Evolutionary conservation across 768 basidiomycete genomes (phyloP), one percentile per base, ranked within the genome.

Genomic region (Tylopilus sp.): DNA sequence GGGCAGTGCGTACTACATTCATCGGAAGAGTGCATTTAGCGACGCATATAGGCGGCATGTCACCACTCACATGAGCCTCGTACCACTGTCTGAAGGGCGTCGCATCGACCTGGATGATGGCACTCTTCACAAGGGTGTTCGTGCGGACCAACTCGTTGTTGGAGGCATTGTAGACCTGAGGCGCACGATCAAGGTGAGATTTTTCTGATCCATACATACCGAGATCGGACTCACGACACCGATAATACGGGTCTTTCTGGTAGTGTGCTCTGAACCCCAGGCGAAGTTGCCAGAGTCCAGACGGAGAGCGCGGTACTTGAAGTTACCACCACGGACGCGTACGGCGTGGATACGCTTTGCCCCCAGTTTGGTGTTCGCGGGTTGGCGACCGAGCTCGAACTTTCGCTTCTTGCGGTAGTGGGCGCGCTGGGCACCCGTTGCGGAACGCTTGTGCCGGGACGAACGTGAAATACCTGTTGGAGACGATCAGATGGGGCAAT

Each of bases 371-470:
- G 97, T 99, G 83, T 78, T 93, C 63, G 97, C 97, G 53, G 97
- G 80, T 73, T 98, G 97, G 71, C 97, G 93, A 71, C 96, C 97
- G 67, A 98, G 86, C 83, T 99, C 97, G 77, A 98, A 98, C 80
- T 98, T 98, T 87, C 97, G 87, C 92, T 98, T 99, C 85, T 99
- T 99, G 82, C 96, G 92, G 80, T 94, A 96, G 78, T 89, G 85
- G 65, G 93, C 85, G 66, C 89, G 87, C 76, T 93, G 89, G 55
- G 89, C 92, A 67, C 92, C 96, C 45, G 92, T 87, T 65, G 83
- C 87, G 62, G 93, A 89, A 72, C 95, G 92, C 78, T 98, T 98
- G 83, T 98, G 93, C 72, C 96, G 84, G 67, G 94, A 96, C 60
- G 93, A 84, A 67, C 96, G 89, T 69, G 96, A 90, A 73, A 98